Evolutionary conservation across 768 basidiomycete genomes (phyloP).

Genomic region (Leccinum imitatum): DNA sequence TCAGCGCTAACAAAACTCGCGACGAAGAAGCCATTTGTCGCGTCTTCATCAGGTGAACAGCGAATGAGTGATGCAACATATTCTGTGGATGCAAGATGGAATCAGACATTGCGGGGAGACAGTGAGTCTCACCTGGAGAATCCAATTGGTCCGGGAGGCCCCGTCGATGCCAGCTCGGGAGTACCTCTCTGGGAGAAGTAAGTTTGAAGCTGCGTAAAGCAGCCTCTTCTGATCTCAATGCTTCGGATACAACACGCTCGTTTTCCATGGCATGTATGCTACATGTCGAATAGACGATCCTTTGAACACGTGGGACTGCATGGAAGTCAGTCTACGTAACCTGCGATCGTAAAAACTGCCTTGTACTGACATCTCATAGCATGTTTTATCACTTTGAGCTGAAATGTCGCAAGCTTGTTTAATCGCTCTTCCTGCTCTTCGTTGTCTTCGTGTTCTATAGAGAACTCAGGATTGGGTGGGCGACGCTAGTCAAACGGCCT

Average conservation of each 20-base stretch:
- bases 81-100: slow-evolving; percentile 33
- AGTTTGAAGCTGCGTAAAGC: slow-evolving; percentile 57
- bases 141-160: slow-evolving; percentile 69
- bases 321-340: slow-evolving; percentile 10
- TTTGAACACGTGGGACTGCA: slow-evolving; percentile 70
- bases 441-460: slow-evolving; percentile 55
- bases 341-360: slow-evolving; percentile 21
- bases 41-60: slow-evolving; percentile 79
- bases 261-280: slow-evolving; percentile 91
- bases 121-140: neutral
- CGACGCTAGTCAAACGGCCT: slow-evolving; percentile 16
- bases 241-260: slow-evolving; percentile 82
- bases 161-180: slow-evolving; percentile 82
- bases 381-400: slow-evolving; percentile 87
- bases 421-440: slow-evolving; percentile 66
- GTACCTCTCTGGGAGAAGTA: slow-evolving; percentile 61
- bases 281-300: slow-evolving; percentile 98
- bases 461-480: slow-evolving; percentile 4
- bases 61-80: slow-evolving; percentile 64
- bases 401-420: slow-evolving; percentile 82
- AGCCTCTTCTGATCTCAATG: slow-evolving; percentile 73
- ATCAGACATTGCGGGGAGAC: neutral
- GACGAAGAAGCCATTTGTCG: slow-evolving; percentile 97
- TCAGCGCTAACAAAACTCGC: slow-evolving; percentile 68
- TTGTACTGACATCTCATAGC: slow-evolving; percentile 81